Base-by-base conservation (phyloP, 148 eudicot genomes). In the Rhododendron ovatum region DNA sequence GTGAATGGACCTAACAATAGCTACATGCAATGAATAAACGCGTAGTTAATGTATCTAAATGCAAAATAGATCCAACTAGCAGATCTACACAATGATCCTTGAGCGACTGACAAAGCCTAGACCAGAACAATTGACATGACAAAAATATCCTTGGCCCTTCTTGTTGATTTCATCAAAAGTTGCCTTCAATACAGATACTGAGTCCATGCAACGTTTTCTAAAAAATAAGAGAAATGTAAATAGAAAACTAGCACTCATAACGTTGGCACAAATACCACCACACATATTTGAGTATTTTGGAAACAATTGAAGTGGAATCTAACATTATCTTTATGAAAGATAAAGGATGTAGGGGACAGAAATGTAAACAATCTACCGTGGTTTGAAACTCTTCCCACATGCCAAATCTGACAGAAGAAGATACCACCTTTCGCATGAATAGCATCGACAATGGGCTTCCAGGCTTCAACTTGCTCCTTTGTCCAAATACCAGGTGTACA, bases 361-460 rank as follows among this genome's bases (percentile, higher is more conserved):
- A 24, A 47, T 11, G 18, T 47, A 2, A 48, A 20, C 33, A 78
- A 47, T 0, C n/a, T 85, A 91, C 93, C 89, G 63, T 78, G 82
- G 84, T 87, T 87, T 9, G 93, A 88, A 86, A 78, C 57, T 45
- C 82, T 45, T n/a, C 82, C 82, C 35, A n/a, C 82, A n/a, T 78
- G 82, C 82, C 82, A 78, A 43, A 78, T 47, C 35, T 78, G 82
- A n/a, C 82, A 78, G 14, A 78, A 78, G 57, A 78, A 78, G 50
- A 87, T 17, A 13, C 84, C 88, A 5, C 93, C 93, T 87, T 91
- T 91, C 0, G 89, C 89, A 65, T 91, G 93, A 10, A 91, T 90
- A 84, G 90, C 90, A 26, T 91, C 88, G 9, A 90, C 91, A 53
- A 91, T 91, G 22, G 93, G 93, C 80, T 89, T 91, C 93, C 91